Conservation (phyloP, 371 early-diverging fungal species). For the Mortierella sp. region DNA sequence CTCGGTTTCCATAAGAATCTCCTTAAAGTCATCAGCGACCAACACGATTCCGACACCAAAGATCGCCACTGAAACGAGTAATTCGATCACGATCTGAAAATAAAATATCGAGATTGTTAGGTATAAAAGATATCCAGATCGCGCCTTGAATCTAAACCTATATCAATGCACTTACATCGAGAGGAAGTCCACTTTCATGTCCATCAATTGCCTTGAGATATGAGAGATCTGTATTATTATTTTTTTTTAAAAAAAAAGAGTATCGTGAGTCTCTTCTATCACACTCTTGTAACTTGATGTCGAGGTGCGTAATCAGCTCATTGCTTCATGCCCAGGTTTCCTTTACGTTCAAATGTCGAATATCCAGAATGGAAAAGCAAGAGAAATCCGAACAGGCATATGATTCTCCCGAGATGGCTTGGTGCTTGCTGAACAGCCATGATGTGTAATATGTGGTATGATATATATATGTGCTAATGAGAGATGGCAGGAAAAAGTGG, state of each 20-base stretch:
- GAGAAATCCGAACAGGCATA: slow-evolving; percentile 66
- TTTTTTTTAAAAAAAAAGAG: neutral
- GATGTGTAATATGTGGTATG: neutral
- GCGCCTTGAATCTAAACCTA: neutral
- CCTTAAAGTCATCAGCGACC: slow-evolving; percentile 71
- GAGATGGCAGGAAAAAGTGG: slow-evolving; percentile 18
- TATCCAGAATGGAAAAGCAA: slow-evolving; percentile 74
- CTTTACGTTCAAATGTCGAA: slow-evolving; percentile 79
- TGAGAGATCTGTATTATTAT: slow-evolving; percentile 67
- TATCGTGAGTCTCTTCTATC: neutral
- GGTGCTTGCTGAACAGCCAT: slow-evolving; percentile 57
- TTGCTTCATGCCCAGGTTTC: neutral
- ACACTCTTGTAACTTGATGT: neutral
- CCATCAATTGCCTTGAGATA: slow-evolving; percentile 76
- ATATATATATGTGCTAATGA: neutral
- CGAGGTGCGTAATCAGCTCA: neutral
- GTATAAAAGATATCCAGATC: neutral
- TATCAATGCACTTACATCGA: slow-evolving; percentile 62
- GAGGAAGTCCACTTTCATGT: slow-evolving; percentile 64
- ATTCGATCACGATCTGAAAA: slow-evolving; percentile 50
- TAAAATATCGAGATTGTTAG: neutral
- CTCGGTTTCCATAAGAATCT: slow-evolving; percentile 71
- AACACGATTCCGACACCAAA: slow-evolving; percentile 56
- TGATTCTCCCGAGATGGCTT: slow-evolving; percentile 59
- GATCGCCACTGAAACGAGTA: slow-evolving; percentile 51